phyloP scores from a whole-genome alignment of 2,329 filamentous ascomycete species.

The Penicillium sp. region DNA sequence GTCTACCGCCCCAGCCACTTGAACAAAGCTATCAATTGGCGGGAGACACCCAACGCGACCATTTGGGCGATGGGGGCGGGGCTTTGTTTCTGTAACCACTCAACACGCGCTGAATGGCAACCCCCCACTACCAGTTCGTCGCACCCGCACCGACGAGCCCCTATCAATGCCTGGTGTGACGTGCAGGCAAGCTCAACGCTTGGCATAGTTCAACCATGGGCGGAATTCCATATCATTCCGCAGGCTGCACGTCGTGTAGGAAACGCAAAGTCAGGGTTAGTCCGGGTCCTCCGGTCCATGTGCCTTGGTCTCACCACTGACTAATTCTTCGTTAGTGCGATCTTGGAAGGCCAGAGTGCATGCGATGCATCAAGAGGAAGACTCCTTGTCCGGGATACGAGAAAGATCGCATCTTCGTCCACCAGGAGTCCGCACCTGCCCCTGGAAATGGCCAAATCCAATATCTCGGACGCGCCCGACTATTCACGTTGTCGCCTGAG shows the following conservation, averaged over 20 bases:
- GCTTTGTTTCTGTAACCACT: too few species aligned
- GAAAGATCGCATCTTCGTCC: conserved; percentile 5
- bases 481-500: background rate
- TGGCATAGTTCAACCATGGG: background rate
- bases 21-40: too few species aligned
- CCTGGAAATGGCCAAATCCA: conserved; percentile 36
- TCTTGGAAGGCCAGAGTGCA: conserved; percentile 4
- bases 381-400: conserved; percentile 4
- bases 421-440: background rate
- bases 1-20: too few species aligned
- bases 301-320: background rate
- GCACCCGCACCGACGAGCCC: too few species aligned
- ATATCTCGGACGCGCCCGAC: background rate
- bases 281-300: background rate
- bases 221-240: conserved; percentile 6
- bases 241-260: conserved; percentile 1
- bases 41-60: too few species aligned
- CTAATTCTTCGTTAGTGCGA: conserved; percentile 5
- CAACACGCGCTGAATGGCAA: too few species aligned
- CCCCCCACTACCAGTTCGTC: too few species aligned
- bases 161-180: too few species aligned
- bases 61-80: too few species aligned
- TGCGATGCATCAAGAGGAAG: conserved; percentile 4
- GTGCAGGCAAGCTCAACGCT: too few species aligned
- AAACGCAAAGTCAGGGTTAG: conserved; percentile 11